These are phyloP conservation scores for Solanum aculeatissimum DNA, from an alignment of 305 asterid species.

Conservation along the genomic window DNA sequence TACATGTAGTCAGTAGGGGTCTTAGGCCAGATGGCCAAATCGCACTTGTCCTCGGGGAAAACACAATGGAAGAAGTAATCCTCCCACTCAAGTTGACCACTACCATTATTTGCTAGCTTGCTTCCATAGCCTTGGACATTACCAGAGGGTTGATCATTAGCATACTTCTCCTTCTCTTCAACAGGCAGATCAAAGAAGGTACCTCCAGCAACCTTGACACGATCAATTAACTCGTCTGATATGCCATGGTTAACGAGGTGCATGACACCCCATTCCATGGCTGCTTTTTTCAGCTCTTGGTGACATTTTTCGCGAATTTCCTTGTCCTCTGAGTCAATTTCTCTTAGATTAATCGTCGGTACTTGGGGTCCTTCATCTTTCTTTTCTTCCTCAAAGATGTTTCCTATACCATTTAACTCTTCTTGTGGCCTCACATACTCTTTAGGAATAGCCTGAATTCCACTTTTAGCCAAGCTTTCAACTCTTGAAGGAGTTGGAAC, in stretches of 20 bases:
- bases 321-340: constrained; percentile 28
- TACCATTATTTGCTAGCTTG: constrained; percentile 63
- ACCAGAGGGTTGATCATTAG: constrained; percentile 62
- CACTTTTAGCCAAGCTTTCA: constrained; percentile 46
- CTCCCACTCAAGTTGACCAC: constrained; percentile 83
- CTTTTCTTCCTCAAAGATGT: constrained; percentile 52
- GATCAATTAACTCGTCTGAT: constrained; percentile 22
- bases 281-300: constrained; percentile 48
- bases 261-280: constrained; percentile 93
- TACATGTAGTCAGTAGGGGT: constrained; percentile 60
- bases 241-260: constrained; percentile 74
- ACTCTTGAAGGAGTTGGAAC: constrained; percentile 21
- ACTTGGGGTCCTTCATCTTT: constrained; percentile 42
- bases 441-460: constrained; percentile 42
- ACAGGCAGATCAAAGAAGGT: constrained; percentile 47
- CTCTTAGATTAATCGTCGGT: constrained; percentile 41
- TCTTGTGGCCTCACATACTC: constrained; percentile 60
- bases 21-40: constrained; percentile 72
- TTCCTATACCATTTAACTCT: constrained; percentile 42
- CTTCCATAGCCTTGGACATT: constrained; percentile 86
- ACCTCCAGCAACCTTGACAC: constrained; percentile 45
- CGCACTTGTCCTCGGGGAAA: constrained; percentile 44
- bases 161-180: constrained; percentile 89
- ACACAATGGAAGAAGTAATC: constrained; percentile 72
- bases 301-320: constrained; percentile 29